phyloP scores from a whole-genome alignment of 371 early-diverging fungal species.

The Mucor plumbeus region DNA sequence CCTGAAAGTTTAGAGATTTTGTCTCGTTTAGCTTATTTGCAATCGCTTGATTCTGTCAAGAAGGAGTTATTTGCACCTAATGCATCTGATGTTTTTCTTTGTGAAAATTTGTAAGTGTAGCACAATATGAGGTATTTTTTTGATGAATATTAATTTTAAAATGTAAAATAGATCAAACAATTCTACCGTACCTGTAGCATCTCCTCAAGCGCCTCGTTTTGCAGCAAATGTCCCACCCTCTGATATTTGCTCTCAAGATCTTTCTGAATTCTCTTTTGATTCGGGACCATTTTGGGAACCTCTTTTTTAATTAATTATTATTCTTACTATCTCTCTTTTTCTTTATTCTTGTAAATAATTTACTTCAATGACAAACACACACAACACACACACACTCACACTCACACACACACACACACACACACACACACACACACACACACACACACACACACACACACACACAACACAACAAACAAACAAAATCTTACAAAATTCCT shows the following conservation, averaged over 20 bases:
- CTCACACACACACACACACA: not conserved
- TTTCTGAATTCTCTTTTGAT: conserved; percentile 43
- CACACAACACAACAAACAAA: conserved; percentile 6
- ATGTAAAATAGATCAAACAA: conserved; percentile 1
- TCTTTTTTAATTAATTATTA: conserved; percentile 25
- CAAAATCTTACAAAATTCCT: conserved; percentile 11
- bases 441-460: conserved; percentile 1
- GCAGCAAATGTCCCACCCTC: conserved; percentile 35
- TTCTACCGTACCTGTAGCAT: not conserved
- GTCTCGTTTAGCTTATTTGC: conserved; percentile 31
- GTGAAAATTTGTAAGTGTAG: conserved; percentile 37
- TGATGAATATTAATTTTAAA: not conserved
- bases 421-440: not conserved
- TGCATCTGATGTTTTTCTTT: conserved; percentile 45
- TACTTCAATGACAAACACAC: conserved; percentile 5
- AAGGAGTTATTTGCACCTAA: conserved; percentile 31
- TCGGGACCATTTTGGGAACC: conserved; percentile 41
- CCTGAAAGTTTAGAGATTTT: conserved; percentile 28
- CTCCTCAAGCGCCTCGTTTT: conserved; percentile 21
- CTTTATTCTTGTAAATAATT: conserved; percentile 25
- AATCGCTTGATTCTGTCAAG: conserved; percentile 27
- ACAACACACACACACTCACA: too few relatives aligned
- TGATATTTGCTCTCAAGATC: conserved; percentile 40
- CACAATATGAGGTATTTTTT: not conserved
- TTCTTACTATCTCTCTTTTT: not conserved